Evolutionary conservation across 2,329 filamentous ascomycete genomes (phyloP).

Genomic region (Calonectria crousiana): DNA sequence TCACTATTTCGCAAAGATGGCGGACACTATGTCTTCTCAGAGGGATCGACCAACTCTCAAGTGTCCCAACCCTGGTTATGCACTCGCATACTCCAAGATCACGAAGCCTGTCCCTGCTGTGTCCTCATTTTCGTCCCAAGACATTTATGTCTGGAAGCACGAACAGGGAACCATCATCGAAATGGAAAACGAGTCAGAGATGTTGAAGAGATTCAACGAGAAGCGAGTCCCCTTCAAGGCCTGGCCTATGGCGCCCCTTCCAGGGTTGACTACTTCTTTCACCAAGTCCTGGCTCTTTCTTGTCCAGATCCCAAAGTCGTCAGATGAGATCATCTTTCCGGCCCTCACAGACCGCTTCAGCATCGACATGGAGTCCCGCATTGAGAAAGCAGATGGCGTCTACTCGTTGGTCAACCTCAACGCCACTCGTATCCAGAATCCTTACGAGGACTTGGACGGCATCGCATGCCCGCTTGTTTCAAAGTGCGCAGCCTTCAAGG

Average conservation of each 20-base stretch:
- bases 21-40: not conserved
- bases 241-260: slow-evolving; percentile 49
- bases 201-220: slow-evolving; percentile 44
- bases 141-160: slow-evolving; percentile 44
- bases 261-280: slow-evolving; percentile 45
- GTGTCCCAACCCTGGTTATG: not conserved
- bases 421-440: slow-evolving; percentile 46
- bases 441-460: slow-evolving; percentile 41
- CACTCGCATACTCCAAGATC: slow-evolving; percentile 18
- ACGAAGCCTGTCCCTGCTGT: slow-evolving; percentile 25
- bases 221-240: slow-evolving; percentile 32
- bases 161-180: slow-evolving; percentile 51
- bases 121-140: slow-evolving; percentile 36
- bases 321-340: slow-evolving; percentile 42
- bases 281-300: slow-evolving; percentile 49
- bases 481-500: slow-evolving; percentile 49
- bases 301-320: slow-evolving; percentile 38
- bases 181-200: slow-evolving; percentile 47
- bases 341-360: slow-evolving; percentile 43
- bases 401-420: slow-evolving; percentile 44
- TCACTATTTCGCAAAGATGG: not conserved
- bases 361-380: slow-evolving; percentile 40
- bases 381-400: slow-evolving; percentile 34
- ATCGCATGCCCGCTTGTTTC: slow-evolving; percentile 21
- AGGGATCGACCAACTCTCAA: slow-evolving; percentile 19